phyloP scores from a whole-genome alignment of 768 basidiomycete species.

The Boletus tomentosulus region DNA sequence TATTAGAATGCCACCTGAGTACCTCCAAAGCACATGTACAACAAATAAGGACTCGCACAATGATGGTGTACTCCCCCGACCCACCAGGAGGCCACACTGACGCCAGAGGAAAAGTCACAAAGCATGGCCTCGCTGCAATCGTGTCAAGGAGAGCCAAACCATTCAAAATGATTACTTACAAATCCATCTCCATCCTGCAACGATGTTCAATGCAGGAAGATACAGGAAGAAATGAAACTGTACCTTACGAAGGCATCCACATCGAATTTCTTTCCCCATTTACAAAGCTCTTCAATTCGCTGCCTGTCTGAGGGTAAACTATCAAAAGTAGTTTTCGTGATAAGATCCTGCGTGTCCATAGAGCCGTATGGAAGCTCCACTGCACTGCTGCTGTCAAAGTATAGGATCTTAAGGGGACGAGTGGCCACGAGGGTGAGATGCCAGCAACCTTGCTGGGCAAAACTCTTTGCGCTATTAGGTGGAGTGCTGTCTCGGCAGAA shows the following conservation, averaged over 20 bases:
- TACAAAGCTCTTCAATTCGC: constrained; percentile 28
- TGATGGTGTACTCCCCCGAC: background rate
- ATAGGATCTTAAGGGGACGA: constrained; percentile 28
- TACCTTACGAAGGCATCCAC: constrained; percentile 35
- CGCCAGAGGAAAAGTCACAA: constrained; percentile 41
- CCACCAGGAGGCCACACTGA: constrained; percentile 35
- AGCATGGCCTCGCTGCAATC: constrained; percentile 44
- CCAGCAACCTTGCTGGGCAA: constrained; percentile 21
- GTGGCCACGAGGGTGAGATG: constrained; percentile 27
- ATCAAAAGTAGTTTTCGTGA: no score
- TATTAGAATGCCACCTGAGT: background rate
- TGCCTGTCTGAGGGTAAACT: background rate
- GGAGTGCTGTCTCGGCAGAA: constrained; percentile 29
- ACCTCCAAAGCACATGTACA: no score
- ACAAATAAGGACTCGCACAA: background rate
- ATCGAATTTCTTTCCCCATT: constrained; percentile 29
- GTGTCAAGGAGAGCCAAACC: background rate
- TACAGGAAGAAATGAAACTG: background rate
- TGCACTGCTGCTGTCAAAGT: constrained; percentile 34
- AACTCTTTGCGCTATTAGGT: background rate
- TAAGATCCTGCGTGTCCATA: constrained; percentile 10
- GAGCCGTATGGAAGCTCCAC: constrained; percentile 20
- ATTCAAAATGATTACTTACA: constrained; percentile 31
- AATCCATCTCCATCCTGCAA: constrained; percentile 46
- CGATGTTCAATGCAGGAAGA: background rate